Conservation (phyloP, 1,139 yeast species). For the Protomyces inundatus region DNA sequence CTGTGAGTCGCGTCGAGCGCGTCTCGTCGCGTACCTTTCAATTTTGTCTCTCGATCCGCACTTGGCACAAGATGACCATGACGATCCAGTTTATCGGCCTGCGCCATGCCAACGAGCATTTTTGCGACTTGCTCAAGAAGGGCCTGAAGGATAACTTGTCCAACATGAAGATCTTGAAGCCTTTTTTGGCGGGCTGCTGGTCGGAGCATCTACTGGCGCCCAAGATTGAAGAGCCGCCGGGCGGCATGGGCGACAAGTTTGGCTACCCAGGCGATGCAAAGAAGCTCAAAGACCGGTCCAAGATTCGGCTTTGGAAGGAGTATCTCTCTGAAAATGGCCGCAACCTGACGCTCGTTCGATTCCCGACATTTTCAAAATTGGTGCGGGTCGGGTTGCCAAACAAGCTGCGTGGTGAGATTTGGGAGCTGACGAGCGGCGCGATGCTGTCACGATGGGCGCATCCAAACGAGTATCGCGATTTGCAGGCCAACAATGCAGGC, state of each 20-base stretch:
- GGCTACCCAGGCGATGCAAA: constrained; percentile 80
- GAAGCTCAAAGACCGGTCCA: constrained; percentile 67
- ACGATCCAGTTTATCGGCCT: constrained; percentile 73
- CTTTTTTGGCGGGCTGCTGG: constrained; percentile 67
- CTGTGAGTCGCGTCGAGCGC: constrained; percentile 80
- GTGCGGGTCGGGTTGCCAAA: constrained; percentile 90
- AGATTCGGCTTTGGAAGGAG: constrained; percentile 91
- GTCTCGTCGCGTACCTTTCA: constrained; percentile 69
- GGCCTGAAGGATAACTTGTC: constrained; percentile 60
- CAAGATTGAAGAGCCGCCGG: constrained; percentile 50
- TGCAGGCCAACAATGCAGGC: constrained; percentile 58
- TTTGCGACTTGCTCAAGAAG: constrained; percentile 62
- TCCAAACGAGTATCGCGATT: constrained; percentile 52
- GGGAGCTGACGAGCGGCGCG: constrained; percentile 91
- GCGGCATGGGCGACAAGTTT: constrained; percentile 66
- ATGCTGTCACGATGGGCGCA: constrained; percentile 66
- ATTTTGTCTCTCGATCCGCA: constrained; percentile 68
- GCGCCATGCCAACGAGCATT: constrained; percentile 71
- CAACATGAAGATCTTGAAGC: constrained; percentile 54
- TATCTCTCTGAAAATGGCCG: constrained; percentile 78
- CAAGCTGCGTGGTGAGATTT: constrained; percentile 84
- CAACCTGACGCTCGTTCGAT: constrained; percentile 67
- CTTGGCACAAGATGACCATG: constrained; percentile 62
- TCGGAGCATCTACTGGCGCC: constrained; percentile 59
- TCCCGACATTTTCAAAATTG: constrained; percentile 72